These are phyloP conservation scores for Cercophora samala DNA, from an alignment of 495 filamentous ascomycete species.

Conservation along the genomic window DNA sequence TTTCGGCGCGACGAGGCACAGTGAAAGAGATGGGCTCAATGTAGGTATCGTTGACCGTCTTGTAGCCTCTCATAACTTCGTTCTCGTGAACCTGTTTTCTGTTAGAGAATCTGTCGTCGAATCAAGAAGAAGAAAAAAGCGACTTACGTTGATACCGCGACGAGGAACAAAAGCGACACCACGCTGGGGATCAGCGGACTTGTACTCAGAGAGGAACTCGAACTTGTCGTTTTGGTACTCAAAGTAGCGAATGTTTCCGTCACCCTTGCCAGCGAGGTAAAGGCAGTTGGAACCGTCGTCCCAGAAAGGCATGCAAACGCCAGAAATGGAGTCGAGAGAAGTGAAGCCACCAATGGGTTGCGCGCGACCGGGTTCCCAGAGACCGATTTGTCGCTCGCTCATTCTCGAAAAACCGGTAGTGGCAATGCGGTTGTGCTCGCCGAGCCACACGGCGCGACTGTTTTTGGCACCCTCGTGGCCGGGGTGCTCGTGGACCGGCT, in stretches of 20 bases:
- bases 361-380: conserved; percentile 87
- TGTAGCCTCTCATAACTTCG: conserved; percentile 92
- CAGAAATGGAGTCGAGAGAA: conserved; percentile 87
- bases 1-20: conserved; percentile 90
- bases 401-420: conserved; percentile 97
- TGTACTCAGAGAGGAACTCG: conserved; percentile 92
- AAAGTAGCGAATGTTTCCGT: conserved; percentile 98
- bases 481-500: conserved; percentile 73
- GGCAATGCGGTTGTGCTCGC: conserved; percentile 88
- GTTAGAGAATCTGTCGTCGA: conserved; percentile 23
- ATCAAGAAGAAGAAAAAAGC: conserved; percentile 26
- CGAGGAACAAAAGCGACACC: conserved; percentile 94
- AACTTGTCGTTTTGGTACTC: conserved; percentile 98
- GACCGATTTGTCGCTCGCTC: conserved; percentile 92
- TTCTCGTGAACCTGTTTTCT: conserved; percentile 74
- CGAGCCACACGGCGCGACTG: conserved; percentile 93
- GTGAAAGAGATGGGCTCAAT: conserved; percentile 98
- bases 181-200: conserved; percentile 89
- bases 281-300: conserved; percentile 91
- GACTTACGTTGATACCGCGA: conserved; percentile 75
- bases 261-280: conserved; percentile 94
- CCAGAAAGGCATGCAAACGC: conserved; percentile 99
- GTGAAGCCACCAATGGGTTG: conserved; percentile 87
- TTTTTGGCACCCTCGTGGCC: conserved; percentile 95
- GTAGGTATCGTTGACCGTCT: conserved; percentile 90